Evolutionary conservation across 805 yeast species (phyloP).

Genomic region (Monosporozyma solicola): DNA sequence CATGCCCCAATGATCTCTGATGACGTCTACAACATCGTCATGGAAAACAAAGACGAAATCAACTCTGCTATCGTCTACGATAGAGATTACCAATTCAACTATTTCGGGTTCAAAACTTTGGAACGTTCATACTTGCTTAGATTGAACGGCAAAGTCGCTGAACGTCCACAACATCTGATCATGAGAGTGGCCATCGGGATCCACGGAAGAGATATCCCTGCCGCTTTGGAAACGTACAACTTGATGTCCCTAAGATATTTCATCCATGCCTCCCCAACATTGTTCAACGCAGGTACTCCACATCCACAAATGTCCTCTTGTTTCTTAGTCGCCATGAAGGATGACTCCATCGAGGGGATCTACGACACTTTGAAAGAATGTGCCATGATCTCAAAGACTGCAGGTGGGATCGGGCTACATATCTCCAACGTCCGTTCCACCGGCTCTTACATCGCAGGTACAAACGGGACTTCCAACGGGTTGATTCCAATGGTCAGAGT

Average conservation of each 20-base stretch:
- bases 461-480: slow-evolving; percentile 88
- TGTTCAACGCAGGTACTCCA: slow-evolving; percentile 86
- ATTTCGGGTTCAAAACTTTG: slow-evolving; percentile 82
- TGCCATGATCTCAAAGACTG: slow-evolving; percentile 83
- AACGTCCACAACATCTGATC: slow-evolving; percentile 82
- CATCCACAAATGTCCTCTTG: slow-evolving; percentile 84
- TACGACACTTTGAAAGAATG: slow-evolving; percentile 78
- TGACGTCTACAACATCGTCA: slow-evolving; percentile 51
- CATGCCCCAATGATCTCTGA: slow-evolving; percentile 51
- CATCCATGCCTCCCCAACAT: slow-evolving; percentile 90
- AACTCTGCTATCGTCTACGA: slow-evolving; percentile 61
- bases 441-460: slow-evolving; percentile 81
- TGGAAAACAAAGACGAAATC: slow-evolving; percentile 49
- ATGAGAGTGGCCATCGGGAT: slow-evolving; percentile 89
- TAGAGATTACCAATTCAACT: slow-evolving; percentile 68
- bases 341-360: slow-evolving; percentile 90
- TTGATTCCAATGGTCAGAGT: slow-evolving; percentile 90
- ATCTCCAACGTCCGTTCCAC: slow-evolving; percentile 74
- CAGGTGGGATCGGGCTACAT: slow-evolving; percentile 94
- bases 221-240: slow-evolving; percentile 70
- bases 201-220: slow-evolving; percentile 54
- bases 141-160: slow-evolving; percentile 51
- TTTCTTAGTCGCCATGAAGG: slow-evolving; percentile 80
- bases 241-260: slow-evolving; percentile 78
- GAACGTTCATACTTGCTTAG: slow-evolving; percentile 73